Conservation (phyloP, 441 rosid genomes). For the Adansonia madagascariensis region DNA sequence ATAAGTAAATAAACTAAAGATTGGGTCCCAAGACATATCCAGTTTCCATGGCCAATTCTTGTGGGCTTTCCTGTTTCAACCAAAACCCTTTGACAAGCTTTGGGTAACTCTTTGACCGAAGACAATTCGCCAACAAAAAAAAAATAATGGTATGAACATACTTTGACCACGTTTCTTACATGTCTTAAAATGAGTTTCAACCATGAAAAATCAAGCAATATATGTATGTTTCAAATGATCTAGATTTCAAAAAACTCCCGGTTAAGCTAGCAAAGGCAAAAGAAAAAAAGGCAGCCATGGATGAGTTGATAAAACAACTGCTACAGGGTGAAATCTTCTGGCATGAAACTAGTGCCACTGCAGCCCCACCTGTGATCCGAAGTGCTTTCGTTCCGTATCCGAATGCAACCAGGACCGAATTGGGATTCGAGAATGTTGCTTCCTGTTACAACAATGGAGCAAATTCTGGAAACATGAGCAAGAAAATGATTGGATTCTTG, state of each 20-base stretch:
- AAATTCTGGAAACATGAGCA: slow-evolving; percentile 9
- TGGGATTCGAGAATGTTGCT: neutral
- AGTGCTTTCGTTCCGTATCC: slow-evolving; percentile 22
- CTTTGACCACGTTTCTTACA: slow-evolving; percentile 16
- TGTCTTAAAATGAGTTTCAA: neutral
- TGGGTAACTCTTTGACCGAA: neutral
- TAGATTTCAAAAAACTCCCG: too few relatives aligned
- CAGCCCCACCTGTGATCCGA: neutral
- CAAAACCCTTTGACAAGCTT: neutral
- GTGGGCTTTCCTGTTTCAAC: neutral
- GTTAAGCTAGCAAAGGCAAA: too few relatives aligned
- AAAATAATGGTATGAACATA: neutral
- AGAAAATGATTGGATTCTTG: slow-evolving; percentile 31
- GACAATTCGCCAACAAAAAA: too few relatives aligned
- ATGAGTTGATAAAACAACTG: slow-evolving; percentile 10
- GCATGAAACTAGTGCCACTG: neutral
- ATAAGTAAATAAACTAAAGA: too few relatives aligned
- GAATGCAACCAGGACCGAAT: neutral
- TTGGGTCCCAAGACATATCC: too few relatives aligned
- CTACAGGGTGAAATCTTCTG: slow-evolving; percentile 20
- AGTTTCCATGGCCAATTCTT: slow-evolving; percentile 6
- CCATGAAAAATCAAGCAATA: too few relatives aligned
- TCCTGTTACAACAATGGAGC: neutral
- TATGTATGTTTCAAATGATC: too few relatives aligned
- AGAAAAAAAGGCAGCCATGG: neutral